Conservation (phyloP, 2,329 filamentous ascomycete genomes). For the Colletotrichum aenigma region DNA sequence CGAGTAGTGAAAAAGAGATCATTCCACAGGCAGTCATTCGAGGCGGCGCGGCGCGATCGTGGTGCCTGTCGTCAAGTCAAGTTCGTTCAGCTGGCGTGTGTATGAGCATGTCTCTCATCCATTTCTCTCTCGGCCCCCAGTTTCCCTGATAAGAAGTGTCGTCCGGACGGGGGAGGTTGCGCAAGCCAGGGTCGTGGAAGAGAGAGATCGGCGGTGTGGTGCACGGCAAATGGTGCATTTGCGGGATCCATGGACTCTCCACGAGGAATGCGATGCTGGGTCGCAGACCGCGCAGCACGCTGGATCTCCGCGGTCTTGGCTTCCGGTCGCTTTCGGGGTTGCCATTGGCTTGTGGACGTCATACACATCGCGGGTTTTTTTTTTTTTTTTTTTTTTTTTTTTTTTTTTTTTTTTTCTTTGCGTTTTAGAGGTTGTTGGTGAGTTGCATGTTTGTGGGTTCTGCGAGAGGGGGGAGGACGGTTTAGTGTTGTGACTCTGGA, state of each 20-base stretch:
- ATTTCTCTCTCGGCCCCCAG: not conserved
- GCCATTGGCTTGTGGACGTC: not conserved
- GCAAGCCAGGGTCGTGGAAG: not conserved
- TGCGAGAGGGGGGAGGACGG: not conserved
- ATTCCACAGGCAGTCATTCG: not conserved
- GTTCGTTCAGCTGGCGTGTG: not conserved
- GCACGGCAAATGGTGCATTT: not conserved
- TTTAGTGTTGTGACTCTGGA: not conserved
- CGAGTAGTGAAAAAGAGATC: not conserved
- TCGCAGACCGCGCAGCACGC: not conserved
- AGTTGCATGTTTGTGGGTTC: not conserved
- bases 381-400: too few relatives aligned
- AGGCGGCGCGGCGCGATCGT: not conserved
- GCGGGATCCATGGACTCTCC: not conserved
- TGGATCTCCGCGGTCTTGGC: not conserved
- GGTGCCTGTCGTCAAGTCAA: not conserved
- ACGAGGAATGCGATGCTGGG: not conserved
- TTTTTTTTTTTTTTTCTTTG: too few relatives aligned
- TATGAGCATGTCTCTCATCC: not conserved
- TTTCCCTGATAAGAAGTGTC: not conserved
- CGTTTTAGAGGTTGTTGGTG: not conserved
- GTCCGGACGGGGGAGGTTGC: not conserved
- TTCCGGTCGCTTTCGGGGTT: not conserved
- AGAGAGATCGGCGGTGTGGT: not conserved
- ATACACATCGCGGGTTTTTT: not conserved